A percentile compares a stretch with the other conserved stretches of the same genome.
Conservation (phyloP, 768 basidiomycete species). For the Coprinellus micaceus region DNA sequence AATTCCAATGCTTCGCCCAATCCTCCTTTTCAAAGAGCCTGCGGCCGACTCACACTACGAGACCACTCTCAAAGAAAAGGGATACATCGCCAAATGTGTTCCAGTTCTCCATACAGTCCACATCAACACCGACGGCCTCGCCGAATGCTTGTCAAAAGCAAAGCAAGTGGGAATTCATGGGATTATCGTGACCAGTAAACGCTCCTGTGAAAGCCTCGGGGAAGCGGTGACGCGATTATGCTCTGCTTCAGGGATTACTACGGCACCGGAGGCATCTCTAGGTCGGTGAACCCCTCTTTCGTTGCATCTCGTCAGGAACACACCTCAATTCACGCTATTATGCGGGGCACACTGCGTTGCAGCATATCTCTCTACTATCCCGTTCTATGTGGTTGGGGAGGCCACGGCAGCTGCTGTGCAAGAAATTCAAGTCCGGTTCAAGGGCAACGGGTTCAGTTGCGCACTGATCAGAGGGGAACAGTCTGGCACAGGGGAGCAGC, state of each 20-base stretch:
- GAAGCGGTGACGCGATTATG: conserved; percentile 31
- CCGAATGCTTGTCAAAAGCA: conserved; percentile 29
- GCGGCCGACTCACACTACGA: conserved; percentile 60
- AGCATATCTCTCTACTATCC: conserved; percentile 51
- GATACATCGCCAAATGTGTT: conserved; percentile 56
- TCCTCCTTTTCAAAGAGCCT: conserved; percentile 44
- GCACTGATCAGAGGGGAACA: conserved; percentile 40
- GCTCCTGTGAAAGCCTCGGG: conserved; percentile 73
- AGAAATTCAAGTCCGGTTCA: conserved; percentile 23
- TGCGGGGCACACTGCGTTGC: not conserved
- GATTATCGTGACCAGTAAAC: conserved; percentile 75
- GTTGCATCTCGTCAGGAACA: not conserved
- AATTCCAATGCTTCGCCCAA: conserved; percentile 2
- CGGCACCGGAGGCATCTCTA: conserved; percentile 6
- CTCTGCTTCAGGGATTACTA: not conserved
- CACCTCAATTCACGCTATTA: not conserved
- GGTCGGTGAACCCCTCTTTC: conserved; percentile 14
- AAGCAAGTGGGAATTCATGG: conserved; percentile 36
- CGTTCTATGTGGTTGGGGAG: conserved; percentile 79
- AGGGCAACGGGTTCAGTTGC: conserved; percentile 5
- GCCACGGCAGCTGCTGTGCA: conserved; percentile 51
- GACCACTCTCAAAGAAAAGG: conserved; percentile 38
- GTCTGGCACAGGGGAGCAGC: conserved; percentile 64
- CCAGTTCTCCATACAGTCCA: conserved; percentile 69
- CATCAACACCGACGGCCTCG: conserved; percentile 46